Evolutionary conservation across 2,329 filamentous ascomycete genomes (phyloP), one percentile per base, ranked within the genome.

Genomic region (Alternaria metachromatica): DNA sequence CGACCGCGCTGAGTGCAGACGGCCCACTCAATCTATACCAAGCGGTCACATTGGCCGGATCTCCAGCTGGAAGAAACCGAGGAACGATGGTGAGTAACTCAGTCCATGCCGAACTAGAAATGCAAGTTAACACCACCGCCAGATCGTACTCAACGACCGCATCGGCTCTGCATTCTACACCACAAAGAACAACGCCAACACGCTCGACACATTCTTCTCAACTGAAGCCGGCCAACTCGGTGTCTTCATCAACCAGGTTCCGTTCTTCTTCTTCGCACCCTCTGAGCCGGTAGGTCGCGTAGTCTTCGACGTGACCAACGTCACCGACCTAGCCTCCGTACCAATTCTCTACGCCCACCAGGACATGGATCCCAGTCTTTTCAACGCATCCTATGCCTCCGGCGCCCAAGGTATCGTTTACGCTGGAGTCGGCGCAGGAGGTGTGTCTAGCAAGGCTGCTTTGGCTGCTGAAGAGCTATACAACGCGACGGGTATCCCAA

Each of bases 121-220:
- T 2, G 28, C 6, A n/a, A 5, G 13, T 10, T 49, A 26, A 41
- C 15, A 33, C 2, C 7, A 10, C 15, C 5, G 6, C 6, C 4
- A 58, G 55, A 82, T 89, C 20, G 86, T 86, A 3, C 77, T 90
- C 60, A 90, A 89, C 72, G 88, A 90, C 49, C 85, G 87, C 60
- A 89, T 90, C 68, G 84, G 83, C 5, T 83, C 80, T 20, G 85
- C 87, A 18, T 88, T 84, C 70, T 90, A 86, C 77, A 86, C 75
- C 10, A 86, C 86, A 56, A 90, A 90, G 79, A 87, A 84, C 30
- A 87, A 89, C 69, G 87, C 88, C 54, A 90, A 90, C 78, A 82
- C 85, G 2, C 80, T 89, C 53, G 88, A 90, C 71, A 88, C 88
- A 8, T 90, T 90, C 82, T 85, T 84, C 72, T 83, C 85, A 2